A percentile compares a stretch with the other conserved stretches of the same genome.
Evolutionary conservation across 2,329 filamentous ascomycete genomes (phyloP).

Genomic region (Pezicula radicicola): DNA sequence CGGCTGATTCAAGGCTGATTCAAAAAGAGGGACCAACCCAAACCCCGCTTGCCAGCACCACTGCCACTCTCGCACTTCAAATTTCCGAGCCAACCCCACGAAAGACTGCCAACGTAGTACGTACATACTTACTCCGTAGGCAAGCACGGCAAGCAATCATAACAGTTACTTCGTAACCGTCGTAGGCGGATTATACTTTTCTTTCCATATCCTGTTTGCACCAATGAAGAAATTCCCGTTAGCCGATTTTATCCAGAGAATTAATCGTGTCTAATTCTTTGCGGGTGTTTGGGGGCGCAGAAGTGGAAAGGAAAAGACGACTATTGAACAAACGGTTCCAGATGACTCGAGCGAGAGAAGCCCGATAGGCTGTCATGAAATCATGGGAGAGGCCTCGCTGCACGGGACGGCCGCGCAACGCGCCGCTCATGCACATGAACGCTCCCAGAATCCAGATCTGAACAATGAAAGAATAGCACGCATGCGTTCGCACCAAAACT

Average conservation of each 20-base stretch:
- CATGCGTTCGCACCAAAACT: neutral
- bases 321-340: neutral
- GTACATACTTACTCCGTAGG: too few relatives aligned
- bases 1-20: too few relatives aligned
- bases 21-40: too few relatives aligned
- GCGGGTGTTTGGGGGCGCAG: neutral
- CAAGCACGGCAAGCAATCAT: neutral
- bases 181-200: neutral
- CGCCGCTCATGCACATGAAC: slow-evolving; percentile 1
- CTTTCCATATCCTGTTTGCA: slow-evolving; percentile 1
- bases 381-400: neutral
- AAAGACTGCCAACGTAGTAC: too few relatives aligned
- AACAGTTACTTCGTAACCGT: neutral
- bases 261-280: neutral
- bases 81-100: too few relatives aligned
- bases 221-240: slow-evolving; percentile 1
- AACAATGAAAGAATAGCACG: neutral
- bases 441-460: too few relatives aligned
- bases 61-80: too few relatives aligned
- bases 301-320: neutral
- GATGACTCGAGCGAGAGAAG: neutral
- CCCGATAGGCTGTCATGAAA: slow-evolving; percentile 1
- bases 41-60: too few relatives aligned
- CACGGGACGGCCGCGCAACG: slow-evolving; percentile 2
- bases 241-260: neutral